Conservation (phyloP, 331 rosid species). For the Cucumis variabilis region DNA sequence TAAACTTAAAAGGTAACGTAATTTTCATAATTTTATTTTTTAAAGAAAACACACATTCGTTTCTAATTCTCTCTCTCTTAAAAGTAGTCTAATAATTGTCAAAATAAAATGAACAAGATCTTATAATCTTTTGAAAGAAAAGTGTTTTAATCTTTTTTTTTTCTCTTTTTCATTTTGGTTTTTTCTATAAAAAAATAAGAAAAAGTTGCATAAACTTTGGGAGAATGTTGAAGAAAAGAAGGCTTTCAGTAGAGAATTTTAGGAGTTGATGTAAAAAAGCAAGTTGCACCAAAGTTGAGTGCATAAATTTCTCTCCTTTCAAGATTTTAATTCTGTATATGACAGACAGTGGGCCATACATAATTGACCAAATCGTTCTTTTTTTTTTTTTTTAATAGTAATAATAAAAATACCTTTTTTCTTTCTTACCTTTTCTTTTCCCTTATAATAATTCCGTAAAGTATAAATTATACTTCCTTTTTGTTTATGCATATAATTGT, state of each 20-base stretch:
- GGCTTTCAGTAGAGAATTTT: background rate
- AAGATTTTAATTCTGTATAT: background rate
- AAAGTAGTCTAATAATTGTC: background rate
- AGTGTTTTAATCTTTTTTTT: background rate
- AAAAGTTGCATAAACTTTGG: conserved; percentile 1
- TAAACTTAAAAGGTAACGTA: too few species aligned
- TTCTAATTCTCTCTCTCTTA: too few species aligned
- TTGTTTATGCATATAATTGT: background rate
- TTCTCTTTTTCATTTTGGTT: background rate
- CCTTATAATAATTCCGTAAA: background rate
- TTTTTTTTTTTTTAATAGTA: background rate
- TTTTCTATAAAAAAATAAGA: background rate
- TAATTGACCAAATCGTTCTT: background rate
- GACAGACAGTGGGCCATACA: conserved; percentile 23
- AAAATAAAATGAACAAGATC: background rate
- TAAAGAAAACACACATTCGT: too few species aligned
- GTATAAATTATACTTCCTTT: background rate
- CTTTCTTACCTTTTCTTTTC: background rate
- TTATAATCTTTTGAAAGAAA: background rate
- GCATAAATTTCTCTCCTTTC: conserved; percentile 14
- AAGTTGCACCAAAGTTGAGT: too few species aligned
- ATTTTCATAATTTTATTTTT: too few species aligned
- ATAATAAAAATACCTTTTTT: background rate
- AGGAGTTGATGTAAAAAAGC: background rate
- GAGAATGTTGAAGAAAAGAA: background rate